Evolutionary conservation across 164 flowering plant species (phyloP).

Genomic region (Chimonanthus salicifolius): DNA sequence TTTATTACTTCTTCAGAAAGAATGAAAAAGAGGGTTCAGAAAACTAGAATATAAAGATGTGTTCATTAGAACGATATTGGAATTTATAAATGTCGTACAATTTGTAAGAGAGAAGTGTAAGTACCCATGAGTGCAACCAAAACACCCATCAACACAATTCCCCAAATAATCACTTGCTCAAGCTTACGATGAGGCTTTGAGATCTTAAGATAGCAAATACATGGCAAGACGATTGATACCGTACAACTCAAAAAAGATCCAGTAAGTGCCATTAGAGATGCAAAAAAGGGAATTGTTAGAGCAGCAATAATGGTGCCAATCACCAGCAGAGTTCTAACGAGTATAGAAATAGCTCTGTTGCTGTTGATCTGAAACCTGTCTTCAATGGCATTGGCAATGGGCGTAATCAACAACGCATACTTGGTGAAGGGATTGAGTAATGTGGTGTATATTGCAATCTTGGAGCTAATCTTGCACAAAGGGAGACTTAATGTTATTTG

Average conservation of each 20-base stretch:
- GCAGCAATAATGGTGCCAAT: slow-evolving; percentile 44
- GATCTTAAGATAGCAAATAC: slow-evolving; percentile 50
- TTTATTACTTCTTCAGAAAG: too few species aligned
- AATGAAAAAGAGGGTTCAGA: too few species aligned
- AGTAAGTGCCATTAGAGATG: slow-evolving; percentile 40
- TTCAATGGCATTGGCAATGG: slow-evolving; percentile 48
- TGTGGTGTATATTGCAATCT: slow-evolving; percentile 74
- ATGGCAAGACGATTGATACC: slow-evolving; percentile 41
- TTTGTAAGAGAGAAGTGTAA: slow-evolving; percentile 32
- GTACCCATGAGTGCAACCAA: slow-evolving; percentile 39
- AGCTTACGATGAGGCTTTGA: slow-evolving; percentile 18
- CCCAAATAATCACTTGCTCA: slow-evolving; percentile 28
- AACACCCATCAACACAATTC: slow-evolving; percentile 29
- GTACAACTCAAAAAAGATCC: slow-evolving; percentile 45
- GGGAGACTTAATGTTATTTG: slow-evolving; percentile 80
- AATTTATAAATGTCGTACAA: slow-evolving; percentile 22
- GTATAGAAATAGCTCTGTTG: slow-evolving; percentile 26
- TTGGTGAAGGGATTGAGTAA: slow-evolving; percentile 63
- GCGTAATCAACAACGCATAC: slow-evolving; percentile 63
- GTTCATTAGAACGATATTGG: too few species aligned
- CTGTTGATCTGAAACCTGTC: slow-evolving; percentile 16
- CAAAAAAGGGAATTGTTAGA: slow-evolving; percentile 44
- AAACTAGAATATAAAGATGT: too few species aligned
- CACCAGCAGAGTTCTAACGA: slow-evolving; percentile 41
- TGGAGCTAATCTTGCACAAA: slow-evolving; percentile 37